These are phyloP conservation scores for Solanum ahanhuiri DNA, from an alignment of 257 asterid genomes.

Conservation along the genomic window DNA sequence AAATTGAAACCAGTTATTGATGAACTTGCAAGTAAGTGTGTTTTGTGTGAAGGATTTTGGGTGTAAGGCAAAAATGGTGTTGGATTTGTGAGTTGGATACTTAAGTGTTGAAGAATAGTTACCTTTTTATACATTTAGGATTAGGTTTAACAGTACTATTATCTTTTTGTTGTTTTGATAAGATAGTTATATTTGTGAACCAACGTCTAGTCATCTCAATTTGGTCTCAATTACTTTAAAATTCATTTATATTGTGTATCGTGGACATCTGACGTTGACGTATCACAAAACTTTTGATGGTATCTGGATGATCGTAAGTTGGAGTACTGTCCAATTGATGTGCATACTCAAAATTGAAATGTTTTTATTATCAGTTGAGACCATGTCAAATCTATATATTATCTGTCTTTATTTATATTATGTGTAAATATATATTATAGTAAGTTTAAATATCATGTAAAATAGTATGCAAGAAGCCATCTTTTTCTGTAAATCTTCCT, in stretches of 20 bases:
- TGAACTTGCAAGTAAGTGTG: constrained; percentile 7
- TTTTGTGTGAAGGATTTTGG: constrained; percentile 26
- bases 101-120: neutral
- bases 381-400: too few species aligned
- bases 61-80: constrained; percentile 38
- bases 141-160: neutral
- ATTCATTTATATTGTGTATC: too few species aligned
- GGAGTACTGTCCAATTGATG: too few species aligned
- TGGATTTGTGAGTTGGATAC: constrained; percentile 50
- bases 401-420: too few species aligned
- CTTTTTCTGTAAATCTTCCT: neutral
- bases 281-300: too few species aligned
- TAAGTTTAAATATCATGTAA: neutral
- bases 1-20: constrained; percentile 27
- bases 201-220: too few species aligned
- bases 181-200: neutral
- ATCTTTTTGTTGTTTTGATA: neutral
- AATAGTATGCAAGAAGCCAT: neutral
- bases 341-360: neutral
- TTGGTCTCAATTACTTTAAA: neutral
- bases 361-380: neutral
- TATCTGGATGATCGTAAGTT: neutral
- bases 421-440: too few species aligned
- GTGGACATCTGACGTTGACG: neutral
- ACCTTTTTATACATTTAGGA: neutral